These are phyloP conservation scores for Ustilago bromivora DNA, from an alignment of 1,284 basidiomycete species.

Conservation along the genomic window DNA sequence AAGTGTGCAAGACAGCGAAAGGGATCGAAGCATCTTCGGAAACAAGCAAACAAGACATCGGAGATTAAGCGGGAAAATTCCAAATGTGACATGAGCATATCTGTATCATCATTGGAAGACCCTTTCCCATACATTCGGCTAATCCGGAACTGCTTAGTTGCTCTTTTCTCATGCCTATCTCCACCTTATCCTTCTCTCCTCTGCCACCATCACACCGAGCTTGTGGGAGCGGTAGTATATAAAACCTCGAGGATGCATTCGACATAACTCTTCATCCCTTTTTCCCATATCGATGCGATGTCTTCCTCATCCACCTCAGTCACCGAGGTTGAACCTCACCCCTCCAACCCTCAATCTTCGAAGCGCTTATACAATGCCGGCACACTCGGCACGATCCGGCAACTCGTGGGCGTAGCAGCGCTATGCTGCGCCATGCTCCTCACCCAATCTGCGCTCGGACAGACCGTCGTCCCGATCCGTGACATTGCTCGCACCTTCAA, in stretches of 20 bases:
- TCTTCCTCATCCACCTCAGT: slow-evolving; percentile 7
- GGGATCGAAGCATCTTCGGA: slow-evolving; percentile 9
- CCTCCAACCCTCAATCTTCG: not conserved
- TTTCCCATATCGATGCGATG: not conserved
- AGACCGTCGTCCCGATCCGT: slow-evolving; percentile 34
- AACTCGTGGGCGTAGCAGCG: slow-evolving; percentile 29
- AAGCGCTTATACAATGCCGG: slow-evolving; percentile 35
- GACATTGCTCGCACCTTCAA: slow-evolving; percentile 36
- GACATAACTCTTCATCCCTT: not conserved
- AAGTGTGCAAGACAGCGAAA: not conserved
- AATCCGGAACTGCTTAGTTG: slow-evolving; percentile 3
- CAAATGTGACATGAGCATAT: not conserved
- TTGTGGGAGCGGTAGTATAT: slow-evolving; percentile 1
- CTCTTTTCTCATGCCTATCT: not conserved
- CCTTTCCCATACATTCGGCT: not conserved
- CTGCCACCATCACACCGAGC: not conserved
- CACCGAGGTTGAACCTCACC: slow-evolving; percentile 4
- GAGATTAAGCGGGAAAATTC: slow-evolving; percentile 16
- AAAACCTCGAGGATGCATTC: not conserved
- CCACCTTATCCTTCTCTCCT: not conserved
- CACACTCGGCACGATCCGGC: slow-evolving; percentile 24
- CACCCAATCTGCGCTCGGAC: slow-evolving; percentile 48
- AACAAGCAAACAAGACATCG: slow-evolving; percentile 17
- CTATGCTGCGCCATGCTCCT: slow-evolving; percentile 49
- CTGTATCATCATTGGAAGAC: not conserved